Conservation (phyloP, 139 green algal genomes). For the Diplosphaera chodatii region DNA sequence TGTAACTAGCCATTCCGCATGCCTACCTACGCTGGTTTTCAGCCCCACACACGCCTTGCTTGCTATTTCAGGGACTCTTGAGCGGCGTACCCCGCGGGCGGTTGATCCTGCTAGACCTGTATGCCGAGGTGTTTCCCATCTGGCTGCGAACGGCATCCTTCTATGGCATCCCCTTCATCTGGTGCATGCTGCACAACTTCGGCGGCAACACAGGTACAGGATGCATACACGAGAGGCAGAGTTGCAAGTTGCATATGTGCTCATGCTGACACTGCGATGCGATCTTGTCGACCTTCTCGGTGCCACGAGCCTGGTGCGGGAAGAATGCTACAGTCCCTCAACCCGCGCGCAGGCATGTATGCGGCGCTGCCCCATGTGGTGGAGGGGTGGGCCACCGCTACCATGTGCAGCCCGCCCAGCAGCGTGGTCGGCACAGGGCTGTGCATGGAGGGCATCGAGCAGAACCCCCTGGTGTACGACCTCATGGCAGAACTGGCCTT, state of each 20-base stretch:
- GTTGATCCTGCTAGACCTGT: constrained; percentile 43
- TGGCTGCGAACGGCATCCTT: constrained; percentile 28
- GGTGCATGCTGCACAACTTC: constrained; percentile 54
- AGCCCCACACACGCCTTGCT: too few species aligned
- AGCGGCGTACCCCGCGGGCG: constrained; percentile 24
- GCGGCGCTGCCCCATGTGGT: neutral
- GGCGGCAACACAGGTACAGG: constrained; percentile 31
- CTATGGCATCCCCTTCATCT: constrained; percentile 30
- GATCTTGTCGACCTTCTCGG: too few species aligned
- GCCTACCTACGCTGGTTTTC: too few species aligned
- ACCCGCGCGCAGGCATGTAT: constrained; percentile 9
- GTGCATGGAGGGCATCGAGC: constrained; percentile 35
- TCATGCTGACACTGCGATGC: too few species aligned
- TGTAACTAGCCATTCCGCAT: too few species aligned
- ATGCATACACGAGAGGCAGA: too few species aligned
- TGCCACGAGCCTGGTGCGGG: too few species aligned
- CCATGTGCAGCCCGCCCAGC: neutral
- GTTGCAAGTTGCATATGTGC: too few species aligned
- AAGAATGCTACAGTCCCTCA: too few species aligned
- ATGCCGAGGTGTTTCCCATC: constrained; percentile 34
- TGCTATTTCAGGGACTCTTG: constrained; percentile 40
- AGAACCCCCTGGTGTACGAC: constrained; percentile 41
- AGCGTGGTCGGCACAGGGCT: constrained; percentile 31
- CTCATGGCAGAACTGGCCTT: constrained; percentile 33
- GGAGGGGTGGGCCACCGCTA: neutral